Conservation (phyloP, 768 basidiomycete species). For the Galerina marginata region DNA sequence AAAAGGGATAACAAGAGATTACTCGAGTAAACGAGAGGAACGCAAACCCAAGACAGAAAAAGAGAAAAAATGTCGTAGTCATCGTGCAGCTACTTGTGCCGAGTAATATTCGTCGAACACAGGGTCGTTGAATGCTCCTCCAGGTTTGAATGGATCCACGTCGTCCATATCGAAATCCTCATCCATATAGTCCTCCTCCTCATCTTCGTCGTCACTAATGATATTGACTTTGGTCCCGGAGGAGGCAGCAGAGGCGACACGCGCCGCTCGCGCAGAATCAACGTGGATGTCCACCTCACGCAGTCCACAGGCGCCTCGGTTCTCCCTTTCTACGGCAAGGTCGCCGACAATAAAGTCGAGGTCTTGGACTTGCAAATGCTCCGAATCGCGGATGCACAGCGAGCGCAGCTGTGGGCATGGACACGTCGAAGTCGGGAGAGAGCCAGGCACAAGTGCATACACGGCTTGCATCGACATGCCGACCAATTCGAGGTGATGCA, state of each 20-base stretch:
- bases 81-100: constrained; percentile 3
- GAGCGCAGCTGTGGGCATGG: constrained; percentile 40
- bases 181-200: constrained; percentile 27
- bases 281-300: constrained; percentile 40
- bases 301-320: constrained; percentile 27
- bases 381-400: constrained; percentile 34
- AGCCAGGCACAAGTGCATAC: constrained; percentile 35
- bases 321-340: constrained; percentile 30
- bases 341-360: constrained; percentile 31
- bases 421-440: constrained; percentile 12
- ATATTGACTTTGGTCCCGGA: constrained; percentile 28
- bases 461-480: constrained; percentile 40
- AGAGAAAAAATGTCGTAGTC: background rate
- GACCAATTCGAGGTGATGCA: constrained; percentile 39
- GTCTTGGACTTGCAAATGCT: constrained; percentile 28
- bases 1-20: too few species aligned
- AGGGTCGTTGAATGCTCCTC: constrained; percentile 43
- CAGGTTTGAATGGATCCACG: constrained; percentile 31
- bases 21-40: too few species aligned
- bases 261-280: constrained; percentile 28
- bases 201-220: constrained; percentile 27
- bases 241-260: constrained; percentile 16
- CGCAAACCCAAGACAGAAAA: background rate
- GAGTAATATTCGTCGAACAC: constrained; percentile 39
- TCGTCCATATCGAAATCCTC: constrained; percentile 15